phyloP scores from a whole-genome alignment of 2,329 filamentous ascomycete species.

The Aspergillus sp. region DNA sequence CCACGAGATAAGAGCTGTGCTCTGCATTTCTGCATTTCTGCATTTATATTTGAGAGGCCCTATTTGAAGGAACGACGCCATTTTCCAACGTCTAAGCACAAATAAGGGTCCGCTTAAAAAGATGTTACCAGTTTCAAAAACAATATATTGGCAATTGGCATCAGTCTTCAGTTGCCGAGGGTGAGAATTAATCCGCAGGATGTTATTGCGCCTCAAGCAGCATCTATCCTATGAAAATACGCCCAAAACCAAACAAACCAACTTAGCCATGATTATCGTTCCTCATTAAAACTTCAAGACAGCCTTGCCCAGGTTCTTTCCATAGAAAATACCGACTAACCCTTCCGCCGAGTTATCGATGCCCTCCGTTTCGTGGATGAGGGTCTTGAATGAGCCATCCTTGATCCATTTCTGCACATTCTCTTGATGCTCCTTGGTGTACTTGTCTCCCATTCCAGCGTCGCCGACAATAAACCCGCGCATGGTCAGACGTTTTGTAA shows the following conservation, averaged over 20 bases:
- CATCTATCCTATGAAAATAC: neutral
- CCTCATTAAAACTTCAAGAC: slow-evolving; percentile 64
- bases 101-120: neutral
- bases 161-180: neutral
- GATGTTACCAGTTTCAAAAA: neutral
- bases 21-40: neutral
- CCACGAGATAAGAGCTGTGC: neutral
- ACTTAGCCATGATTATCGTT: neutral
- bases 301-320: slow-evolving; percentile 85
- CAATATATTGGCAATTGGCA: neutral
- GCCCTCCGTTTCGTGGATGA: slow-evolving; percentile 67
- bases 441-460: slow-evolving; percentile 64
- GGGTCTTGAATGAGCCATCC: slow-evolving; percentile 72
- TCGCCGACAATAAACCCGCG: slow-evolving; percentile 75
- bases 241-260: neutral
- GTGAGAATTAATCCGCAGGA: neutral
- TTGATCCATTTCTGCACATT: slow-evolving; percentile 73
- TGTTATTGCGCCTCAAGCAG: slow-evolving; percentile 10
- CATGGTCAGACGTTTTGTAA: slow-evolving; percentile 67
- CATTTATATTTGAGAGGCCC: neutral
- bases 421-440: slow-evolving; percentile 70
- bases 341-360: slow-evolving; percentile 76
- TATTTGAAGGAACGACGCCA: neutral
- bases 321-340: slow-evolving; percentile 71
- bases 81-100: neutral